phyloP scores from a whole-genome alignment of 108 stramenopile species.

The Thalassiosira profunda region DNA sequence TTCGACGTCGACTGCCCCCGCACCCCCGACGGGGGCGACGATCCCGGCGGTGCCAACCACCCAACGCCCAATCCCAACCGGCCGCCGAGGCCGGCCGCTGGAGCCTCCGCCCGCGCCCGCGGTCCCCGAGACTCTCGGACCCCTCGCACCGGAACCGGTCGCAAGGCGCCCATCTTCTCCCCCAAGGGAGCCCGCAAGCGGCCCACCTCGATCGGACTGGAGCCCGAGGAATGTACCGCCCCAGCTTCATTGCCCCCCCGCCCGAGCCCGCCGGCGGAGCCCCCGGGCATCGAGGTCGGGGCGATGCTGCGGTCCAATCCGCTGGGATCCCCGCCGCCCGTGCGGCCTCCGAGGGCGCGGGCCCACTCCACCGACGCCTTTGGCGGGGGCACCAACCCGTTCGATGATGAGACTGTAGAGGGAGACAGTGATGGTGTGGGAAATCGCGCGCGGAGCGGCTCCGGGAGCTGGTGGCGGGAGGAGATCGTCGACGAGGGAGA shows the following conservation, averaged over 20 bases:
- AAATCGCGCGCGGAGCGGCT: conserved; percentile 10
- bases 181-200: not conserved
- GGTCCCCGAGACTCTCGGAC: too few species aligned
- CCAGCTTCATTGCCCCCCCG: too few species aligned
- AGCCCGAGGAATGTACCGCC: conserved; percentile 42
- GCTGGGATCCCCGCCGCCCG: too few species aligned
- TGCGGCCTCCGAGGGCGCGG: too few species aligned
- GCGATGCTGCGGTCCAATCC: not conserved
- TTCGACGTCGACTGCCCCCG: conserved; percentile 50
- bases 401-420: not conserved
- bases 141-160: too few species aligned
- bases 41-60: too few species aligned
- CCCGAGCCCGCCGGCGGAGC: conserved; percentile 4
- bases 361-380: not conserved
- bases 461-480: conserved; percentile 39
- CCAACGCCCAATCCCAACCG: too few species aligned
- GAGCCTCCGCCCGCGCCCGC: too few species aligned
- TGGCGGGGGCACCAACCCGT: conserved; percentile 3
- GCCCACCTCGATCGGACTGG: conserved; percentile 15
- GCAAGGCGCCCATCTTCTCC: not conserved
- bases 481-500: conserved; percentile 34
- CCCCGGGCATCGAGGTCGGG: not conserved
- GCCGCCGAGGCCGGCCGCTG: not conserved
- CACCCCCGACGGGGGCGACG: conserved; percentile 45
- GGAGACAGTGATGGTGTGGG: conserved; percentile 1